Evolutionary conservation across 2,329 filamentous ascomycete genomes (phyloP).

Genomic region (Westerdykella aurantiaca): DNA sequence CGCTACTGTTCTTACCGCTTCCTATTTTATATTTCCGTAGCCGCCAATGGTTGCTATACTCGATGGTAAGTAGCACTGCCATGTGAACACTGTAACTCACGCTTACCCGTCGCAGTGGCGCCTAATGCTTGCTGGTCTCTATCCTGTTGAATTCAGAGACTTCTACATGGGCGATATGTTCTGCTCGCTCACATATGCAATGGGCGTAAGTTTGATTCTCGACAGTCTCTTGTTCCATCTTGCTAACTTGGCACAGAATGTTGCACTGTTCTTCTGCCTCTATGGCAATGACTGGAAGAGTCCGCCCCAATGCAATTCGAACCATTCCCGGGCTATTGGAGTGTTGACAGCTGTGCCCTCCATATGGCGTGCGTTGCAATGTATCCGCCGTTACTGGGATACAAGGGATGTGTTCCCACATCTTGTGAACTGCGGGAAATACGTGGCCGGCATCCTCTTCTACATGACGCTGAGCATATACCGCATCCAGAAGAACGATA

Average conservation of each 20-base stretch:
- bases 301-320: constrained; percentile 71
- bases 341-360: constrained; percentile 76
- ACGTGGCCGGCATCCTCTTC: constrained; percentile 69
- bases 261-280: constrained; percentile 85
- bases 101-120: constrained; percentile 59
- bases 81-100: neutral
- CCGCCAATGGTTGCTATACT: constrained; percentile 80
- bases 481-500: constrained; percentile 57
- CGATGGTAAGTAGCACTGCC: constrained; percentile 62
- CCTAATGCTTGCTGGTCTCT: constrained; percentile 74
- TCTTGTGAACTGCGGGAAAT: constrained; percentile 83
- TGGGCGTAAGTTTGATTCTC: constrained; percentile 56
- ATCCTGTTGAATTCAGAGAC: constrained; percentile 88
- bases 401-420: constrained; percentile 81
- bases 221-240: neutral
- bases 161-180: constrained; percentile 95
- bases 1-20: constrained; percentile 70
- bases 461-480: constrained; percentile 73
- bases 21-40: constrained; percentile 69
- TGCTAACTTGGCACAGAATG: constrained; percentile 48
- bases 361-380: constrained; percentile 82
- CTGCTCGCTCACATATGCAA: constrained; percentile 82
- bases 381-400: constrained; percentile 77
- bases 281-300: constrained; percentile 70
- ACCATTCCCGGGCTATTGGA: constrained; percentile 70